phyloP scores from a whole-genome alignment of 1,139 yeast species.

The Pneumocystis carinii region DNA sequence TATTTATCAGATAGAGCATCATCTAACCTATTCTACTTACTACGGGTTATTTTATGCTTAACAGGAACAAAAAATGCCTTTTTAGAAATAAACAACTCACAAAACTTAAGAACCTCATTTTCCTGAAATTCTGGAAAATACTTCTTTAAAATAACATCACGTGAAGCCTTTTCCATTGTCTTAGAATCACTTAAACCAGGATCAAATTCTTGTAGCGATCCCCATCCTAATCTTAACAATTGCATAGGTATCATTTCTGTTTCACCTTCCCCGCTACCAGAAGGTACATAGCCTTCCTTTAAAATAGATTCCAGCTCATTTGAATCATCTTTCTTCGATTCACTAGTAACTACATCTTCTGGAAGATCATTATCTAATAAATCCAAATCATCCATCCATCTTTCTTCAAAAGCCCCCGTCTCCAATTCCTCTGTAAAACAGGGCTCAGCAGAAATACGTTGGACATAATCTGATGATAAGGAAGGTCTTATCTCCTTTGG shows the following conservation, averaged over 20 bases:
- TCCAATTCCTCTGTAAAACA: neutral
- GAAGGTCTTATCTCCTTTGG: no score
- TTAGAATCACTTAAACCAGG: constrained; percentile 9
- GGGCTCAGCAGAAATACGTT: neutral
- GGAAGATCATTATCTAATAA: constrained; percentile 20
- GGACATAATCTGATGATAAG: neutral
- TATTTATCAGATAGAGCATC: neutral
- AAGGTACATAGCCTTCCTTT: constrained; percentile 24
- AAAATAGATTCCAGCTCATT: constrained; percentile 17
- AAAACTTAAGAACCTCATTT: constrained; percentile 47
- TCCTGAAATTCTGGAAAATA: constrained; percentile 52
- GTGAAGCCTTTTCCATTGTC: constrained; percentile 9
- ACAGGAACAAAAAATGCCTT: constrained; percentile 42
- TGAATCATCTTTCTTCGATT: constrained; percentile 15
- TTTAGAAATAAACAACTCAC: constrained; percentile 48
- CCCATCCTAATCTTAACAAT: neutral
- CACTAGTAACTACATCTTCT: constrained; percentile 27
- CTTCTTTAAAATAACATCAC: constrained; percentile 20
- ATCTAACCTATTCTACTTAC: constrained; percentile 13
- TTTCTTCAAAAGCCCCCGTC: neutral
- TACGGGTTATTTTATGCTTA: constrained; percentile 31
- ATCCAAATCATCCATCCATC: constrained; percentile 3
- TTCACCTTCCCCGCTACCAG: constrained; percentile 21
- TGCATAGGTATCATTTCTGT: constrained; percentile 7
- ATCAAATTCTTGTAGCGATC: constrained; percentile 7